Conservation (phyloP, 768 basidiomycete species). For the Amanita muscaria region DNA sequence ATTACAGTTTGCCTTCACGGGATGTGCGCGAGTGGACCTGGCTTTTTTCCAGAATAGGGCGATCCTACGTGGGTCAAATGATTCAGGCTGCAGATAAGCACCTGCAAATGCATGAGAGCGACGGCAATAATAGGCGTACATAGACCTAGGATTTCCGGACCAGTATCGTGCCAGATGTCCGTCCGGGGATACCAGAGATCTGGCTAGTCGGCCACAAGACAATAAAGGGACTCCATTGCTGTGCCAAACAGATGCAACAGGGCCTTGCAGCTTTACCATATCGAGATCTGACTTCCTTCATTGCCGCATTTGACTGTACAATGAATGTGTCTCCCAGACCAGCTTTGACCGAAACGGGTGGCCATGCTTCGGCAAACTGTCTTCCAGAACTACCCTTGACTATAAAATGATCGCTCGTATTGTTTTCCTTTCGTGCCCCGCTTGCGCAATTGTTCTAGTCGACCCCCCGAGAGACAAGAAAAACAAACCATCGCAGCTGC, state of each 20-base stretch:
- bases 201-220: conserved; percentile 23
- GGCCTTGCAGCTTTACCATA: conserved; percentile 21
- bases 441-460: conserved; percentile 56
- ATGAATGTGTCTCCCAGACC: conserved; percentile 28
- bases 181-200: conserved; percentile 13
- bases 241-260: conserved; percentile 27
- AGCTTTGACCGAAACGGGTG: conserved; percentile 30
- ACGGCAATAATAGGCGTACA: conserved; percentile 23
- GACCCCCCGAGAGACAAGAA: conserved; percentile 40
- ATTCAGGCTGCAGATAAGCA: too few relatives aligned
- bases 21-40: conserved; percentile 3
- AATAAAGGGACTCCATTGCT: conserved; percentile 37
- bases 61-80: conserved; percentile 18
- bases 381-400: conserved; percentile 24
- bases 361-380: conserved; percentile 31
- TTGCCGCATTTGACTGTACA: conserved; percentile 19
- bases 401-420: conserved; percentile 52
- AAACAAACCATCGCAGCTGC: conserved; percentile 33
- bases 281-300: conserved; percentile 29
- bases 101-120: conserved; percentile 4
- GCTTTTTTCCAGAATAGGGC: conserved; percentile 16
- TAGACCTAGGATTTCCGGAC: too few relatives aligned
- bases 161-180: conserved; percentile 28
- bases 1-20: conserved; percentile 16
- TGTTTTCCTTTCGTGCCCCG: conserved; percentile 54